Percentiles rank a stretch among this genome's conserved stretches.
Evolutionary conservation across 345 rosid genomes (phyloP).

Genomic region (Draba incana): DNA sequence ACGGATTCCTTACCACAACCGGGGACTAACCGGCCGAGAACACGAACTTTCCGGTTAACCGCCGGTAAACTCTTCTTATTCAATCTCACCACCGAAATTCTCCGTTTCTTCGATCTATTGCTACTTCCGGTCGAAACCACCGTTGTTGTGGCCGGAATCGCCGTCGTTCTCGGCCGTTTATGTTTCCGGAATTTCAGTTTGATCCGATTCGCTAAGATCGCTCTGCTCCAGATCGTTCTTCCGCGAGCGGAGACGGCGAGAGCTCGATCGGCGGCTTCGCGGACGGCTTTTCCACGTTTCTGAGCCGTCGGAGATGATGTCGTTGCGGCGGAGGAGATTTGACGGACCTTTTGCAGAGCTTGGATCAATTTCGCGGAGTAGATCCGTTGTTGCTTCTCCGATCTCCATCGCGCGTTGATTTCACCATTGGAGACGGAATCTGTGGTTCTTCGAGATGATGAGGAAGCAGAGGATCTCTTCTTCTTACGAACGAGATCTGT

Average conservation of each 20-base stretch:
- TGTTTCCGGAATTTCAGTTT: conserved; percentile 83
- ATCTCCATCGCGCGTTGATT: conserved; percentile 61
- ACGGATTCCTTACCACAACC: conserved; percentile 89
- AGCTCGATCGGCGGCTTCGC: conserved; percentile 83
- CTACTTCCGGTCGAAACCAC: conserved; percentile 26
- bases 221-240: conserved; percentile 88
- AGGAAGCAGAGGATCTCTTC: conserved; percentile 28
- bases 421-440: conserved; percentile 24
- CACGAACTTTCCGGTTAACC: conserved; percentile 76
- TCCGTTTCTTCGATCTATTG: conserved; percentile 61
- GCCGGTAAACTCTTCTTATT: conserved; percentile 65
- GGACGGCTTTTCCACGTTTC: conserved; percentile 67
- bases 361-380: conserved; percentile 78
- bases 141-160: conserved; percentile 1
- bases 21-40: conserved; percentile 88
- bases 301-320: conserved; percentile 66
- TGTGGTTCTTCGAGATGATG: conserved; percentile 7
- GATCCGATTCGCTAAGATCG: conserved; percentile 74
- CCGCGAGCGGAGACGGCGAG: conserved; percentile 89
- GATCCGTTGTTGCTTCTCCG: conserved; percentile 73
- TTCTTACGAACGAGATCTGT: conserved; percentile 34
- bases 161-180: conserved; percentile 50
- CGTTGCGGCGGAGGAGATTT: conserved; percentile 39
- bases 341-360: conserved; percentile 65
- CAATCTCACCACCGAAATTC: conserved; percentile 64